These are phyloP conservation scores for Skeletonema menzelii DNA, from an alignment of 108 stramenopile genomes.

Conservation along the genomic window DNA sequence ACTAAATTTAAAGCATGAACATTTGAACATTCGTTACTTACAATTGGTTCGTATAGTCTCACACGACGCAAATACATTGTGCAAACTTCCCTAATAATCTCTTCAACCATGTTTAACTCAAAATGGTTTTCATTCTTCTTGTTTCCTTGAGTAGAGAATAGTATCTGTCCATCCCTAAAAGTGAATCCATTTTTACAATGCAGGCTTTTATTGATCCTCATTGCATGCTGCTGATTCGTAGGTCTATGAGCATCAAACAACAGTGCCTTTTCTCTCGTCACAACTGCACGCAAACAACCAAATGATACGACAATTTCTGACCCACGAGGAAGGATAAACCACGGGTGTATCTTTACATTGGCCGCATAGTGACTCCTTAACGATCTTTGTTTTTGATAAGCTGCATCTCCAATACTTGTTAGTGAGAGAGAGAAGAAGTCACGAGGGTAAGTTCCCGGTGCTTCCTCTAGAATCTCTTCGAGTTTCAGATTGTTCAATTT, in stretches of 20 bases:
- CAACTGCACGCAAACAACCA: constrained; percentile 80
- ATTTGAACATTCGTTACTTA: constrained; percentile 7
- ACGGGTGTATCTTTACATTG: constrained; percentile 47
- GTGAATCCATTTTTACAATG: constrained; percentile 30
- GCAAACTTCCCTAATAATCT: constrained; percentile 72
- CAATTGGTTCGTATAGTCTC: constrained; percentile 85
- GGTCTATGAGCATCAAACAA: constrained; percentile 80
- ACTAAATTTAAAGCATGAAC: too few relatives aligned
- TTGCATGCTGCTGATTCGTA: constrained; percentile 48
- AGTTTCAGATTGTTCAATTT: constrained; percentile 31
- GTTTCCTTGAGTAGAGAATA: constrained; percentile 9
- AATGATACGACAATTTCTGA: constrained; percentile 64
- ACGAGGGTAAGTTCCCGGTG: constrained; percentile 63
- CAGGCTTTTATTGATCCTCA: constrained; percentile 26
- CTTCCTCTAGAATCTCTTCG: constrained; percentile 58
- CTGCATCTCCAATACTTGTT: constrained; percentile 52
- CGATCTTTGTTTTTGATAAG: constrained; percentile 9
- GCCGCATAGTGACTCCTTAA: constrained; percentile 39
- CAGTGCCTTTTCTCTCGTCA: constrained; percentile 51
- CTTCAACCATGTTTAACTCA: constrained; percentile 84
- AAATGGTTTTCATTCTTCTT: constrained; percentile 50
- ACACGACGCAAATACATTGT: constrained; percentile 75
- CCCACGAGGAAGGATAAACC: constrained; percentile 75
- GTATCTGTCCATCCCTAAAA: constrained; percentile 27
- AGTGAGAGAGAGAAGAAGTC: constrained; percentile 80